phyloP scores from a whole-genome alignment of 2,329 filamentous ascomycete genomes.

The Xylariomycetidae sp. region DNA sequence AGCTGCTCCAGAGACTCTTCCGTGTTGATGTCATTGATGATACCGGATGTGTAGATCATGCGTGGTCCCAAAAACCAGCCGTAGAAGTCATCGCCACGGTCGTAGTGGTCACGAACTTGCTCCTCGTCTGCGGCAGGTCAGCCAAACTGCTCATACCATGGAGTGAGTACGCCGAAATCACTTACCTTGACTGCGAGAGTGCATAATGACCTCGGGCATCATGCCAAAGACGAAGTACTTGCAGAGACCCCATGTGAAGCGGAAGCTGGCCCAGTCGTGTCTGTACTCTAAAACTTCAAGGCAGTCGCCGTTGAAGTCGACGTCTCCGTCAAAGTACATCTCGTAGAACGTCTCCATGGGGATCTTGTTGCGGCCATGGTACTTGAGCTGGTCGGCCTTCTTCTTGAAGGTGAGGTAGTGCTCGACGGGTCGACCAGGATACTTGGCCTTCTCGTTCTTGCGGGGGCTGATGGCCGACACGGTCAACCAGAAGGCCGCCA shows the following conservation, averaged over 20 bases:
- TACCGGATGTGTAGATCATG: slow-evolving; percentile 97
- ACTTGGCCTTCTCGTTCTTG: slow-evolving; percentile 85
- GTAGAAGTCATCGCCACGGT: slow-evolving; percentile 97
- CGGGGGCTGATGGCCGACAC: slow-evolving; percentile 77
- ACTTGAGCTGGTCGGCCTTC: slow-evolving; percentile 55
- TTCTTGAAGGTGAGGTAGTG: slow-evolving; percentile 83
- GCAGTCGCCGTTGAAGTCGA: slow-evolving; percentile 90
- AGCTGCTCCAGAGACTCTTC: slow-evolving; percentile 93
- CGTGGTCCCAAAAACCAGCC: slow-evolving; percentile 96
- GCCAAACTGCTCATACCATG: not conserved
- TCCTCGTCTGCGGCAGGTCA: slow-evolving; percentile 66
- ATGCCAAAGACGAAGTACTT: slow-evolving; percentile 84
- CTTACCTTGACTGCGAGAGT: slow-evolving; percentile 79
- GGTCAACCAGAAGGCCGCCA: slow-evolving; percentile 75
- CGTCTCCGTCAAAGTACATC: slow-evolving; percentile 94
- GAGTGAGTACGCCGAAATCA: slow-evolving; percentile 2
- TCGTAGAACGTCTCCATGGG: slow-evolving; percentile 93
- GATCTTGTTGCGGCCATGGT: slow-evolving; percentile 73
- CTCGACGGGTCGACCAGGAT: slow-evolving; percentile 81
- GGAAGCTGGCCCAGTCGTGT: slow-evolving; percentile 95
- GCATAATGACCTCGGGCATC: slow-evolving; percentile 85
- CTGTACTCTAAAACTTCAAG: slow-evolving; percentile 88
- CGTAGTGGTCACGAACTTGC: slow-evolving; percentile 95
- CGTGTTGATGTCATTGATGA: slow-evolving; percentile 79
- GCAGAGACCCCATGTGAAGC: slow-evolving; percentile 80